Evolutionary conservation across 352 stramenopile genomes (phyloP), one percentile per base, ranked within the genome.

Genomic region (Phytophthora ramorum): DNA sequence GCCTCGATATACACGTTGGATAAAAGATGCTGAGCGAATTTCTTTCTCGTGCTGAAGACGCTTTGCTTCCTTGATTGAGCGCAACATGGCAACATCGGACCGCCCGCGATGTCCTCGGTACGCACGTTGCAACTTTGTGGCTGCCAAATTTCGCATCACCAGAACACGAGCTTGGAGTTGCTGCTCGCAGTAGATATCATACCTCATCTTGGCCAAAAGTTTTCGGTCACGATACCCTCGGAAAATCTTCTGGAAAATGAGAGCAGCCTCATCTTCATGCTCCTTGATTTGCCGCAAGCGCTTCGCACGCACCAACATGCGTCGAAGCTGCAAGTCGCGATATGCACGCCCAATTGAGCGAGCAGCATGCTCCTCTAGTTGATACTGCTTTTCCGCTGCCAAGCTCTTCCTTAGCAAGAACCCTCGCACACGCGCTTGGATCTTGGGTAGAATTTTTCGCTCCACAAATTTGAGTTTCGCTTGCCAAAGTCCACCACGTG

Each of bases 381-480:
- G 44, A 13, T 66, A 46, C 9, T 74, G 69, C 1, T 75, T 77
- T 52, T 83, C 64, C 2, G 24, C 14, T 16, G 56, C 58, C n/a
- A 91, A 51, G 1, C 59, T 34, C 26, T 91, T 87, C 4, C 89
- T 80, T 17, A 73, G 63, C 1, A 95, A 74, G 45, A 92, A 93
- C n/a, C 90, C 89, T 50, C 90, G 86, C 2, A 92, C 73, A n/a
- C 76, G 78, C 12, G 75, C 90, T 69, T 97, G 90, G 12, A 95
- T 88, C 38, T 82, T 86, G 2, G 90, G 85, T 8, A 96, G 63
- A 37, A 85, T 76, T 20, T 63, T 74, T 26, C 75, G 73, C 47
- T 91, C 83, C 7, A 96, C 82, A 52, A 83, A 90, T 10, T 79
- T 76, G 20, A 92, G 75, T 28, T 88, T 91, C 28, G 85, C 81